phyloP scores from a whole-genome alignment of 768 basidiomycete genomes.

The Leccinum subtestaceum region DNA sequence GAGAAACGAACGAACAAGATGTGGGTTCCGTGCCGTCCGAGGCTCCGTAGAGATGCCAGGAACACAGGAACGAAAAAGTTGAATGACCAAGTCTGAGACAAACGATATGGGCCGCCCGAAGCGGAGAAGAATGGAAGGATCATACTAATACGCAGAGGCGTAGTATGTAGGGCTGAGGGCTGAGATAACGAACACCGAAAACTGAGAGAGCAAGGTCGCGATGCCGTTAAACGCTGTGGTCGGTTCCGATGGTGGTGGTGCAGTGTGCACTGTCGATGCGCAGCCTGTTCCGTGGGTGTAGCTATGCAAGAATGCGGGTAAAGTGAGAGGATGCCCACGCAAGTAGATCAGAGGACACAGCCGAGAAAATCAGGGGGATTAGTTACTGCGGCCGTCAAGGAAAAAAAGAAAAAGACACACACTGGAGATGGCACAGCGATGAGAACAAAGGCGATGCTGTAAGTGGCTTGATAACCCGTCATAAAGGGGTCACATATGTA shows the following conservation, averaged over 20 bases:
- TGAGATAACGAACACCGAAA: neutral
- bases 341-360: conserved; percentile 1
- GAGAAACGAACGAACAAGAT: neutral
- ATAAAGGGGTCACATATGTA: conserved; percentile 1
- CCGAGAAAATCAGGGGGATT: neutral
- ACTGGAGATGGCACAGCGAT: conserved; percentile 4
- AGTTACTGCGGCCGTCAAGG: neutral
- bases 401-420: neutral
- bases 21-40: neutral
- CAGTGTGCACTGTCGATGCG: neutral
- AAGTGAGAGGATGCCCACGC: neutral
- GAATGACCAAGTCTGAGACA: neutral
- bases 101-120: neutral
- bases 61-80: neutral
- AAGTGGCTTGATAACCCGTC: conserved; percentile 3
- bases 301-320: neutral
- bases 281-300: neutral
- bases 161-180: conserved; percentile 9
- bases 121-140: conserved; percentile 10
- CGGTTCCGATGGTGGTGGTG: neutral
- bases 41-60: neutral
- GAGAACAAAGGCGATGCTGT: neutral
- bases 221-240: conserved; percentile 4
- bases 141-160: neutral
- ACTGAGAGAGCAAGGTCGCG: neutral